Evolutionary conservation across 2,329 filamentous ascomycete species (phyloP).

Genomic region (Pseudocercospora fuligena): DNA sequence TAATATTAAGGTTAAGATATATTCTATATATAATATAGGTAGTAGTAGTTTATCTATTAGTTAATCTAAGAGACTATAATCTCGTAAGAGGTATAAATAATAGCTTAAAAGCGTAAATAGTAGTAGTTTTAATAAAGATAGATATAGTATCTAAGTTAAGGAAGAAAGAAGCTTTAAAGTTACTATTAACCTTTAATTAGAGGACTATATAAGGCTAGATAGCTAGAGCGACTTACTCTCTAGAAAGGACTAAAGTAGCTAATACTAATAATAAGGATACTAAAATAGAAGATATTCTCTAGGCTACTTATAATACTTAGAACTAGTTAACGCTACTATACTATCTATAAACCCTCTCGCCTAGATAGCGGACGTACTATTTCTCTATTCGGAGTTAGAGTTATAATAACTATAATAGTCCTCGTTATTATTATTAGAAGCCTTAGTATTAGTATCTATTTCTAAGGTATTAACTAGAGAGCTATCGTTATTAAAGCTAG

Average conservation of each 20-base stretch:
- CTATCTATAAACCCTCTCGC: background rate
- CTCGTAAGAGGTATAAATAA: background rate
- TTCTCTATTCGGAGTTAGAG: background rate
- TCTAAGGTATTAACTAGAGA: background rate
- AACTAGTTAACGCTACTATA: background rate
- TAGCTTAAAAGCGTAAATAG: background rate
- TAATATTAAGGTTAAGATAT: slow-evolving; percentile 4
- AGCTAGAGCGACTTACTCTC: background rate
- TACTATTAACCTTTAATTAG: background rate
- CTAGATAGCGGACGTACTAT: background rate
- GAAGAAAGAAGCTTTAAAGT: background rate
- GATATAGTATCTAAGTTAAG: background rate
- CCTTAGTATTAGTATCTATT: background rate
- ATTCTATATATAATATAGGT: background rate
- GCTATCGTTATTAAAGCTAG: background rate
- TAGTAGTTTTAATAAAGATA: background rate
- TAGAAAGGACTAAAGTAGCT: no score
- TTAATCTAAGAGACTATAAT: background rate
- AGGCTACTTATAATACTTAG: background rate
- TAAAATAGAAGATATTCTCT: background rate
- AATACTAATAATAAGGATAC: background rate
- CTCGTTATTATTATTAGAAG: no score
- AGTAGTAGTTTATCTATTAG: background rate
- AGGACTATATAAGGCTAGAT: slow-evolving; percentile 8
- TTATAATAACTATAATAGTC: no score